Evolutionary conservation across 2,329 filamentous ascomycete genomes (phyloP), one percentile per base, ranked within the genome.

Genomic region (Penicillium aurantiogriseum): DNA sequence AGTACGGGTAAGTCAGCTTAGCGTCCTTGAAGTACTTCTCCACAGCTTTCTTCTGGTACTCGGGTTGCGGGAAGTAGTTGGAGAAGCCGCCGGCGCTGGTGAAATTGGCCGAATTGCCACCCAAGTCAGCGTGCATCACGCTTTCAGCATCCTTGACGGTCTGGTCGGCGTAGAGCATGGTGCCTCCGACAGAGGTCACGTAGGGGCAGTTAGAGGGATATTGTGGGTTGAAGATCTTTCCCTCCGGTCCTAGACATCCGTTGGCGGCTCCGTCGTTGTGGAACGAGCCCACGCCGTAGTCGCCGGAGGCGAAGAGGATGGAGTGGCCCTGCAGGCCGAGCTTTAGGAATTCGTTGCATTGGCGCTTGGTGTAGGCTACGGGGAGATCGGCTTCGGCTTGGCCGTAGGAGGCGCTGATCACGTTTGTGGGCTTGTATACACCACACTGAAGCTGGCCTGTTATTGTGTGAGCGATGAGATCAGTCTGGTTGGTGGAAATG

Each of bases 371-470:
- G 70, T 87, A 87, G 60, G 72, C 74, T 5, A 77, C 70, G 0
- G 84, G 83, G 21, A 85, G 74, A 23, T 81, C 80, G 5, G 73
- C 71, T 69, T 87, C 84, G 43, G 80, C 76, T 42, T 80, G 80
- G 46, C 82, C 82, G 66, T 85, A 85, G 4, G 80, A 83, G 62
- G 86, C 81, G 38, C 77, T 80, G 58, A 85, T 78, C 7, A 85
- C 83, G 60, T 84, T 83, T 10, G 83, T 82, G 2, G 82, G 80
- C 63, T 79, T 75, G 72, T 79, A 83, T 21, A 80, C 74, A 8
- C 79, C 79, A 56, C 80, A 82, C 61, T 79, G 74, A 13, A 79
- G 70, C 36, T 69, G 54, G 54, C 67, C 63, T 63, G n/a, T n/a
- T n/a, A 5, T n/a, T n/a, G 5, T 23, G 11, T 49, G 3, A 51